Evolutionary conservation across 108 stramenopile species (phyloP).

Genomic region (Cyclotella cryptica): DNA sequence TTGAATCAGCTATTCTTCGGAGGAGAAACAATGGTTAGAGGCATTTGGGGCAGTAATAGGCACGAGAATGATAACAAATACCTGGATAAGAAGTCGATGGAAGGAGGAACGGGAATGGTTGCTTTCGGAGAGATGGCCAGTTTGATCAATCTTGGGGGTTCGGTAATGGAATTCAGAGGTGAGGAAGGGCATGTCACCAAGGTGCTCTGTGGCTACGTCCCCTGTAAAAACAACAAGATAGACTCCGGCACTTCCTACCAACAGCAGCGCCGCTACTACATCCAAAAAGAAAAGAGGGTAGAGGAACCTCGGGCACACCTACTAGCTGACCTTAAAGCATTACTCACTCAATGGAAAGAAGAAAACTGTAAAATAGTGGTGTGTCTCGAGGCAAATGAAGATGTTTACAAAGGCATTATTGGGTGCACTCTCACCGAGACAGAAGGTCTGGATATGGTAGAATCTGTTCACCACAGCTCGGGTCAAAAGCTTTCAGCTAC

Average conservation of each 20-base stretch:
- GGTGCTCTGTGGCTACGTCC: slow-evolving; percentile 6
- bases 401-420: slow-evolving; percentile 13
- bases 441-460: slow-evolving; percentile 20
- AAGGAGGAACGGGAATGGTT: too few species aligned
- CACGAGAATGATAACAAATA: too few species aligned
- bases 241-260: neutral
- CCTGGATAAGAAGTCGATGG: too few species aligned
- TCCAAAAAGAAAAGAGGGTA: neutral
- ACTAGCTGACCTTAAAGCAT: slow-evolving; percentile 4
- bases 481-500: too few species aligned
- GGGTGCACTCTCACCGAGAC: neutral
- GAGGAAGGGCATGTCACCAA: neutral
- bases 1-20: too few species aligned
- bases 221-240: too few species aligned
- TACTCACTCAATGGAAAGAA: neutral
- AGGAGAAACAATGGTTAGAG: too few species aligned
- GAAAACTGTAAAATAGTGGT: slow-evolving; percentile 14
- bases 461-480: neutral
- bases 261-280: slow-evolving; percentile 30
- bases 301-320: neutral
- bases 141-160: too few species aligned
- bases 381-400: slow-evolving; percentile 21
- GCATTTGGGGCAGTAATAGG: too few species aligned
- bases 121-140: too few species aligned
- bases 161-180: neutral